Evolutionary conservation across 192 early-diverging fungal species (phyloP).

Genomic region (Backusella psychrophila): DNA sequence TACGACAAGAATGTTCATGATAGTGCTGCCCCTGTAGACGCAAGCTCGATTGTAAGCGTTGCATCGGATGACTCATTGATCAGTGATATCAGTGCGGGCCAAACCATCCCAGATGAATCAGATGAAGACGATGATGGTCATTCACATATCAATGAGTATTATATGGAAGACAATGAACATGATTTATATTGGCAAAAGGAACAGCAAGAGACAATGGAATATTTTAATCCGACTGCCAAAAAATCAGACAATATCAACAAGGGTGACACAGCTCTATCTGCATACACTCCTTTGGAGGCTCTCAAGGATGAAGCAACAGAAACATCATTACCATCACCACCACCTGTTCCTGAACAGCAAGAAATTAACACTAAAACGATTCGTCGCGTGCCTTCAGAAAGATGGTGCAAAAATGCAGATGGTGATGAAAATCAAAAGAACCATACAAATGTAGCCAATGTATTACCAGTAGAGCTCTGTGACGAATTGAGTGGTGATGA

Average conservation of each 20-base stretch:
- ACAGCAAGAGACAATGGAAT: slow-evolving; percentile 7
- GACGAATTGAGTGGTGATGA: slow-evolving; percentile 5
- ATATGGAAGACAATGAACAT: neutral
- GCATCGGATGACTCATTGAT: slow-evolving; percentile 32
- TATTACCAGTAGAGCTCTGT: slow-evolving; percentile 6
- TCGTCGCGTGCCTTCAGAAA: slow-evolving; percentile 11
- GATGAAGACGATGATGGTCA: slow-evolving; percentile 22
- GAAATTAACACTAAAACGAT: neutral
- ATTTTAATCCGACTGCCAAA: neutral
- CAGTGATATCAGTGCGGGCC: slow-evolving; percentile 22
- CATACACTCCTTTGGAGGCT: neutral
- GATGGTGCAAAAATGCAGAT: slow-evolving; percentile 12
- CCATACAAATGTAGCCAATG: neutral
- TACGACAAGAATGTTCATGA: neutral
- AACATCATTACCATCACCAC: neutral
- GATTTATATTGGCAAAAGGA: neutral
- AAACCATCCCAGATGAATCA: slow-evolving; percentile 14
- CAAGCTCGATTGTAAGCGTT: slow-evolving; percentile 6
- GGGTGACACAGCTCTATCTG: neutral
- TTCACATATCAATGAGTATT: neutral
- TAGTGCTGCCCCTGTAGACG: neutral
- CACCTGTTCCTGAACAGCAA: neutral
- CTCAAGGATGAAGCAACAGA: neutral
- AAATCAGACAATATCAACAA: neutral
- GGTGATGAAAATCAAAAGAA: neutral